A percentile compares a stretch with the other conserved stretches of the same genome.
phyloP scores from a whole-genome alignment of 805 yeast genomes.

The Candida fluviatilis region DNA sequence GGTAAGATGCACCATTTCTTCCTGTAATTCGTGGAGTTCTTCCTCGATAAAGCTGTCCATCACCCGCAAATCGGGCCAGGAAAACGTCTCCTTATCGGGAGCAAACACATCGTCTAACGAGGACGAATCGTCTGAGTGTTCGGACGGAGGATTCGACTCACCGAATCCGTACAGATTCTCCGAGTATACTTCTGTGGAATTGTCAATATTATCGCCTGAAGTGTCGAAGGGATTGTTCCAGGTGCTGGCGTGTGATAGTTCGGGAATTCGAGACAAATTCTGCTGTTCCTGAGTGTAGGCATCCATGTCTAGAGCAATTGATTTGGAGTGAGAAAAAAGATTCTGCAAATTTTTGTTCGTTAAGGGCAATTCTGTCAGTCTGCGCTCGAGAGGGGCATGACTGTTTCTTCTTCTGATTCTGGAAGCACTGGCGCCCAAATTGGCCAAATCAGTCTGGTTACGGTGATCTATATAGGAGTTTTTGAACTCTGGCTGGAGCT shows the following conservation, averaged over 20 bases:
- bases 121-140: slow-evolving; percentile 60
- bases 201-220: not conserved
- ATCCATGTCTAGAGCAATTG: slow-evolving; percentile 39
- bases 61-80: slow-evolving; percentile 83
- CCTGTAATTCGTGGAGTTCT: slow-evolving; percentile 43
- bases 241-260: slow-evolving; percentile 6
- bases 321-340: slow-evolving; percentile 13
- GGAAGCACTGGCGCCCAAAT: slow-evolving; percentile 26
- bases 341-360: slow-evolving; percentile 35
- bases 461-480: slow-evolving; percentile 30
- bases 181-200: slow-evolving; percentile 11
- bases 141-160: slow-evolving; percentile 60
- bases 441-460: slow-evolving; percentile 21
- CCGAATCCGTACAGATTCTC: slow-evolving; percentile 38
- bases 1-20: not conserved
- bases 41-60: slow-evolving; percentile 73
- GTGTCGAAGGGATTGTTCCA: slow-evolving; percentile 7
- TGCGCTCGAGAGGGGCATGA: slow-evolving; percentile 6
- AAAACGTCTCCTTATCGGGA: slow-evolving; percentile 42
- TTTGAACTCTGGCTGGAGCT: slow-evolving; percentile 7
- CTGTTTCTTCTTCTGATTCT: slow-evolving; percentile 21
- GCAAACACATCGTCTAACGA: slow-evolving; percentile 91
- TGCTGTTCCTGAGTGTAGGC: slow-evolving; percentile 29
- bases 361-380: slow-evolving; percentile 22
- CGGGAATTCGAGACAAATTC: slow-evolving; percentile 10